Base-by-base conservation (phyloP, 345 rosid species). In the Eucalyptus guilfoylei region DNA sequence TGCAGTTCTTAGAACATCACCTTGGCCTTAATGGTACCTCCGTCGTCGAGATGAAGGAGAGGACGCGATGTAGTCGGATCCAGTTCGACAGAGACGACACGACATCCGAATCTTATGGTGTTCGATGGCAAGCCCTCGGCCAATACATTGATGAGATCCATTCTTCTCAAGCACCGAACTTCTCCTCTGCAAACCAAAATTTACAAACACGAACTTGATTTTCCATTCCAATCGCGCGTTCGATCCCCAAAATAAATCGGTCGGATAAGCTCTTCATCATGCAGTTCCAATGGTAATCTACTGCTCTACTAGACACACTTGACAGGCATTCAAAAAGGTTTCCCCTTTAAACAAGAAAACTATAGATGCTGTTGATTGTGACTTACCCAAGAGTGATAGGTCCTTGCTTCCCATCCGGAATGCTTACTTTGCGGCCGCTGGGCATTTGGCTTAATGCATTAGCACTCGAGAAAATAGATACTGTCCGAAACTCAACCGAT, bases 81-180 rank as follows among this genome's bases (percentile, higher is more conserved):
- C 60, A 67, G 37, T 7, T 87, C 37, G 48, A 92, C 67, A n/a
- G 90, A 91, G 6, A 80, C n/a, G 8, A 92, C 91, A 21, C 87
- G 86, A 49, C 88, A 88, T n/a, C 94, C 94, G 37, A 92, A 91
- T 15, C 89, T 91, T 28, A 95, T 67, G 12, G 93, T 91, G 86
- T 90, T 90, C 12, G 5, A 49, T 37, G 95, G 97, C 88, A 94
- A 90, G 86, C 90, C 87, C 86, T 90, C 88, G 42, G 94, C 96
- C 72, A 95, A 87, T 19, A 92, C 89, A 47, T 90, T 87, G 16
- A 96, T 86, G 50, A 96, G 90, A 89, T 93, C 94, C 86, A 88
- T 91, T 54, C 97, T 91, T 88, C 89, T 87, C 49, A 96, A 50
- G 89, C 94, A 92, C 64, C 96, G 93, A 23, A 87, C 55, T 91